Base-by-base conservation (phyloP, 768 basidiomycete species). In the Clathrus columnatus region DNA sequence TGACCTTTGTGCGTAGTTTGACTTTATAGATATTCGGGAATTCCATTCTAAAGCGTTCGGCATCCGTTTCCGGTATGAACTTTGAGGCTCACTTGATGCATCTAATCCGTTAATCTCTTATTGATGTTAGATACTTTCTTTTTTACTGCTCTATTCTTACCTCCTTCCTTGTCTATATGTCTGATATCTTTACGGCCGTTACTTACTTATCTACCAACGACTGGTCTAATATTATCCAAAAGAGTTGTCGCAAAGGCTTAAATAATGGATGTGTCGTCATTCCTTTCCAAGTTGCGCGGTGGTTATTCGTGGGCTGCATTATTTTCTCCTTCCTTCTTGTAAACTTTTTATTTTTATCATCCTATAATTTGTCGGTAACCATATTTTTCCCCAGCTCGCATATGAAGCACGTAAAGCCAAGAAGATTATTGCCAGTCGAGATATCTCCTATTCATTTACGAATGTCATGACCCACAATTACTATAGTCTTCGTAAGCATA, bases 271-370 rank as follows among this genome's bases (percentile, higher is more conserved):
- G 92, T 67, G 83, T 92, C 50, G 81, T 86, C 65, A 87, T 93
- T 61, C 85, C 89, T 1, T 98, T 96, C 72, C 73, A 76, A 57
- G 82, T 89, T 53, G 93, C 91, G 50, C 90, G 93, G 70, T 98
- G 92, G 92, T 75, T 99, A 58, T 98, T 98, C 73, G 87, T 96
- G 18, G 92, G 91, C 46, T 98, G 95, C 71, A 98, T 99, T 79
- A 87, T 96, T 62, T 90, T 96, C 69, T 92, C 91, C n/a, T 98
- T 97, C 74, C 75, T 99, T 26, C 73, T 99, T 67, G 92, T 91
- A 64, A 59, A 87, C 74, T 5, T n/a, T 23, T 20, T 27, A n/a
- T n/a, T 16, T 32, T 32, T 16, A 7, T 32, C 20, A 59, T 47
- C 48, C 28, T 42, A 58, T 11, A 54, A 30, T 42, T 50, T 14